Base-by-base conservation (phyloP, 2,329 filamentous ascomycete genomes). In the Fusarium succisae region DNA sequence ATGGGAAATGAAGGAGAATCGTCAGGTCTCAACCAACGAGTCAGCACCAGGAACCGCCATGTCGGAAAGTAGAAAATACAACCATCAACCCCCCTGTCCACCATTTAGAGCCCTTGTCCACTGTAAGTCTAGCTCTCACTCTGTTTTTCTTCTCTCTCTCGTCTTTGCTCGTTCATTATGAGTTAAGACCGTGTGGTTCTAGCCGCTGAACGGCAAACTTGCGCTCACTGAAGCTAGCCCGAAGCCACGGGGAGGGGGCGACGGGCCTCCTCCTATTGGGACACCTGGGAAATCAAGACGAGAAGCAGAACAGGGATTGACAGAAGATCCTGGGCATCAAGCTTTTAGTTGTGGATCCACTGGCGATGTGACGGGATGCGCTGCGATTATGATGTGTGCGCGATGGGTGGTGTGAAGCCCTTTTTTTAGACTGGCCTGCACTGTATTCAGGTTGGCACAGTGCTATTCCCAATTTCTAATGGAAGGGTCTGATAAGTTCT, bases 1-100 rank as follows among this genome's bases (percentile, higher is more conserved):
- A 47, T 47, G 67, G 72, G 72, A 74, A 74, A 74, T 74, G 72
- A 74, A 74, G 72, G 72, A 57, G 68, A 74, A 74, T 64, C 47
- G 55, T 9, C 22, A 59, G 43, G 58, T 59, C 63, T 74, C 43
- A 35, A 62, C 38, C 68, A 75, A 41, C 72, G 68, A 74, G 72
- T 72, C 72, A 75, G 72, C 65, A 35, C 56, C 67, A 69, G 32
- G 68, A 59, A 75, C 55, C 53, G 43, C 72, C 68, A 69, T 69
- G 48, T 65, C 39, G 56, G 50, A 20, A 75, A 63, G 72, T 74
- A 74, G 50, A 37, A 66, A 60, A 54, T 74, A 74, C 56, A 59
- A 64, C 35, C 6, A 20, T 24, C n/a, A 20, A 14, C 11, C 32
- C 44, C 61, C 62, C 62, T 59, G 53, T 32, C 18, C 57, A 60